A percentile compares a stretch with the other conserved stretches of the same genome.
Conservation (phyloP, 176 grass and related monocot species). For the Oryza brachyantha region DNA sequence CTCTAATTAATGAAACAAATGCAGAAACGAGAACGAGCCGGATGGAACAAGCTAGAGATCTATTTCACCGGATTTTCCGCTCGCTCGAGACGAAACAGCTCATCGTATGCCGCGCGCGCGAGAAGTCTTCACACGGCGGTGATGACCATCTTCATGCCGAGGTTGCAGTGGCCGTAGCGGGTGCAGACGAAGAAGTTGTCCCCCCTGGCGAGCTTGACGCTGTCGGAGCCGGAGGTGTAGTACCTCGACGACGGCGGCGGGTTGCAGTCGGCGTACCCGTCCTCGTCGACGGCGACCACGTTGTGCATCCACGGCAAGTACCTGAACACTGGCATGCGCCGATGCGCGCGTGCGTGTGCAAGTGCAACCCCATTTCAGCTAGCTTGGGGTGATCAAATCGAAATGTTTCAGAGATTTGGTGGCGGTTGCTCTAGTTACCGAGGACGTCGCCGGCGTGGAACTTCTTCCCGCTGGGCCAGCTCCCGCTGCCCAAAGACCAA, state of each 20-base stretch:
- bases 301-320: slow-evolving; percentile 58
- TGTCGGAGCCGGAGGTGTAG: slow-evolving; percentile 41
- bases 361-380: too few relatives aligned
- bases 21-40: not conserved
- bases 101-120: not conserved
- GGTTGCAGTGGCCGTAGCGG: slow-evolving; percentile 39
- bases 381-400: not conserved
- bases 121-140: slow-evolving; percentile 22
- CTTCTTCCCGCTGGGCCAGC: slow-evolving; percentile 69
- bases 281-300: slow-evolving; percentile 46
- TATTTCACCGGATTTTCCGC: not conserved
- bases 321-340: slow-evolving; percentile 48
- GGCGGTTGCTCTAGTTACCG: slow-evolving; percentile 21
- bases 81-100: not conserved
- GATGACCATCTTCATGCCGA: slow-evolving; percentile 53
- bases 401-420: not conserved
- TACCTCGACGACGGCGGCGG: slow-evolving; percentile 29
- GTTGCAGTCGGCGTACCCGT: slow-evolving; percentile 42
- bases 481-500: slow-evolving; percentile 49
- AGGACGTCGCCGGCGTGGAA: slow-evolving; percentile 61
- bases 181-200: slow-evolving; percentile 59
- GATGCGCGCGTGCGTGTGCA: not conserved
- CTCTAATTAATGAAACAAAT: not conserved
- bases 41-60: not conserved
- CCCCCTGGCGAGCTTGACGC: slow-evolving; percentile 34